Evolutionary conservation across 208 protist species (phyloP), one percentile per base, ranked within the genome.

Genomic region (Blastocrithidia nonstop): DNA sequence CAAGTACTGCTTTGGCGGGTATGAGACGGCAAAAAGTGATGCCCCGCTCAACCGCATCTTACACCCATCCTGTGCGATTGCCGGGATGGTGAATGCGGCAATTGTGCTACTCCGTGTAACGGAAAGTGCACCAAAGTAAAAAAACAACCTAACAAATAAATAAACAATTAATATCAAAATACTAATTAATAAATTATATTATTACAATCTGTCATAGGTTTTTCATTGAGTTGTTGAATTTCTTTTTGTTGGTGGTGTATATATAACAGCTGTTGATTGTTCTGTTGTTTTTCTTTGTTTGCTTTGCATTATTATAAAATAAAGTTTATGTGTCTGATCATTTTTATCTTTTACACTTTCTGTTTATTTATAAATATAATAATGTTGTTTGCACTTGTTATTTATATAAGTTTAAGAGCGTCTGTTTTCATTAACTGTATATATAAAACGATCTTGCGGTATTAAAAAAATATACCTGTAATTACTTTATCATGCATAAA

Each of bases 1-100:
- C 44, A 78, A 77, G 57, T 91, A 88, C 57, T 84, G 71, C 57
- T 79, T 87, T 50, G 69, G 76, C 11, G 52, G 45, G 44, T 87
- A 73, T 45, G 81, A 91, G 46, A 57, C 61, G 21, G 62, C 56
- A 31, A 39, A 32, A 24, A 41, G 45, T 20, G 81, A 91, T 53
- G 73, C 73, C 17, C 42, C 73, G 35, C 55, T 91, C 45, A 39
- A 42, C 5, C 36, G 40, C 8, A 69, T 88, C 16, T 43, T 91
- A 21, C 54, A 87, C 38, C 64, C 69, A 1, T 41, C 46, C 24
- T 66, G 68, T 19, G 76, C 76, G 7, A 32, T 82, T 29, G 81
- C 77, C 0, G 81, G 81, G 7, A 49, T 87, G 3, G 23, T 91
- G 11, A 77, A 65, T 25, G 81, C 77, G 6, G 50, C 71, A 0